phyloP scores from a whole-genome alignment of 768 basidiomycete species.

The Lactarius sp. region DNA sequence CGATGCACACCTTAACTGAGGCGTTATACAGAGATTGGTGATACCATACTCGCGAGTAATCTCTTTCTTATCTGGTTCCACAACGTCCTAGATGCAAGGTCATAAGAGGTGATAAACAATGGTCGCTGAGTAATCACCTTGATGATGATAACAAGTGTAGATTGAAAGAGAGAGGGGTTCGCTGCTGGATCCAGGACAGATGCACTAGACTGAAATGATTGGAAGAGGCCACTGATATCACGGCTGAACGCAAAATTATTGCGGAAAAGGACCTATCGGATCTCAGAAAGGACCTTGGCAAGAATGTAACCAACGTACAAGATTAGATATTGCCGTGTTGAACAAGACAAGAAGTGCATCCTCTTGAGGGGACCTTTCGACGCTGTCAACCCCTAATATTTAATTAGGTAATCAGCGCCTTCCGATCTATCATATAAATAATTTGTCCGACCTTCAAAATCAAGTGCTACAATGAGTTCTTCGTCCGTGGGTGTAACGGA shows the following conservation, averaged over 20 bases:
- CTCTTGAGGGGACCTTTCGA: constrained; percentile 60
- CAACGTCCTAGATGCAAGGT: constrained; percentile 46
- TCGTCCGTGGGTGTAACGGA: constrained; percentile 58
- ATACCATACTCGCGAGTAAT: constrained; percentile 50
- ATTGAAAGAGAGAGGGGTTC: constrained; percentile 56
- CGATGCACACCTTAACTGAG: background rate
- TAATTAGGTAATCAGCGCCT: background rate
- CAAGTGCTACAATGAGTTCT: constrained; percentile 51
- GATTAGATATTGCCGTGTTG: constrained; percentile 60
- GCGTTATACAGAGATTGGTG: background rate
- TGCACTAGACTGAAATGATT: constrained; percentile 54
- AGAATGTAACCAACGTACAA: constrained; percentile 34
- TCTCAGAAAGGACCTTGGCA: background rate
- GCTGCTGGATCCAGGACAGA: constrained; percentile 53
- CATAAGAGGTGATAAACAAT: background rate
- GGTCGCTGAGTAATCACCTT: constrained; percentile 37
- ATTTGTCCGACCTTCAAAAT: constrained; percentile 50
- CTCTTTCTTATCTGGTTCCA: constrained; percentile 54
- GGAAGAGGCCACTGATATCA: constrained; percentile 58
- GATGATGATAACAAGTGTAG: constrained; percentile 56
- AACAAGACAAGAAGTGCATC: constrained; percentile 59
- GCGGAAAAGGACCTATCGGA: constrained; percentile 52
- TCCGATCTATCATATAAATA: background rate
- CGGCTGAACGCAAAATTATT: constrained; percentile 61
- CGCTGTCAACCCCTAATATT: constrained; percentile 50